Conservation (phyloP, 1,284 basidiomycete species). For the Irpex lacteus region DNA sequence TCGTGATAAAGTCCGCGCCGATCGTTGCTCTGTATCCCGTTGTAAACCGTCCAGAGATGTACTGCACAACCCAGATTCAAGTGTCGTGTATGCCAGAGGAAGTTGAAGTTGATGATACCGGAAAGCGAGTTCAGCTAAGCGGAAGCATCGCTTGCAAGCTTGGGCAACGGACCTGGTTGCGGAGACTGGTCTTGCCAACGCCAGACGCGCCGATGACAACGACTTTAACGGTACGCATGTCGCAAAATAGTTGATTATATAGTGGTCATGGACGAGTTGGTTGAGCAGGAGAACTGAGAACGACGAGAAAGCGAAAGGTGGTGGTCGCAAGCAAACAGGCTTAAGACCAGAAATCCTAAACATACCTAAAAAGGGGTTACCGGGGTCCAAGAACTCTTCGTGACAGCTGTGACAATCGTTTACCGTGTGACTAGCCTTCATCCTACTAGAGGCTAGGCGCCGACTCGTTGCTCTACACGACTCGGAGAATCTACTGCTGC, state of each 20-base stretch:
- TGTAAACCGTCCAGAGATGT: constrained; percentile 72
- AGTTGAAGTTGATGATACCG: constrained; percentile 1
- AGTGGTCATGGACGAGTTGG: constrained; percentile 1
- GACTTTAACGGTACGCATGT: constrained; percentile 69
- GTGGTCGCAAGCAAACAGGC: too few relatives aligned
- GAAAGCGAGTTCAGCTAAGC: background rate
- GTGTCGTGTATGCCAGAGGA: background rate
- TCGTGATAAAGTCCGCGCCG: constrained; percentile 80
- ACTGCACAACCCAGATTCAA: constrained; percentile 38
- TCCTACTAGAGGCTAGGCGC: too few relatives aligned
- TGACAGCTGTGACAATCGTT: background rate
- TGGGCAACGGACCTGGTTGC: constrained; percentile 54
- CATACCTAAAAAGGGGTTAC: background rate
- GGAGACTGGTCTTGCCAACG: constrained; percentile 74
- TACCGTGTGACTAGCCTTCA: too few relatives aligned
- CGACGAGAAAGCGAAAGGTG: background rate
- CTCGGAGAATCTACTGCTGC: too few relatives aligned
- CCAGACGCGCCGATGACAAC: constrained; percentile 76
- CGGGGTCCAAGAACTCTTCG: background rate
- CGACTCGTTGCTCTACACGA: too few relatives aligned
- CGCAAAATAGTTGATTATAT: background rate
- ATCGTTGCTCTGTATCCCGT: constrained; percentile 79
- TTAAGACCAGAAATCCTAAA: too few relatives aligned
- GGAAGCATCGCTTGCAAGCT: background rate
- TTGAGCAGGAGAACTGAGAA: background rate